These are phyloP conservation scores for Nicotiana knightiana DNA, from an alignment of 257 asterid species.

Conservation along the genomic window DNA sequence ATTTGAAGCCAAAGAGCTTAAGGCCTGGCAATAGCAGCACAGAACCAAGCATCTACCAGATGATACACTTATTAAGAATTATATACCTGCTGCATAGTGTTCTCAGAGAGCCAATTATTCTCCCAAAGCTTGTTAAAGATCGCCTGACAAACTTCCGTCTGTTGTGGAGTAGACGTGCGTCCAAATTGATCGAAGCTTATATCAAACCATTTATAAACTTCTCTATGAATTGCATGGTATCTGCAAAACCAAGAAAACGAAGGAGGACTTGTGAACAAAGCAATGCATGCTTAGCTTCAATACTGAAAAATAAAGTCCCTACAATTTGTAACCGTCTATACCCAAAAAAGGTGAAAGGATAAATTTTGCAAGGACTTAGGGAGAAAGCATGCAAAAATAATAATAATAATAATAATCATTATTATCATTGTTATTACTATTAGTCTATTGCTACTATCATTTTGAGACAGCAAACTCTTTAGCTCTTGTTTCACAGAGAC, in stretches of 20 bases:
- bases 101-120: constrained; percentile 66
- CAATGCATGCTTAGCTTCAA: neutral
- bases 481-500: no score
- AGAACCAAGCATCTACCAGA: neutral
- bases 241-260: constrained; percentile 19
- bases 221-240: constrained; percentile 70
- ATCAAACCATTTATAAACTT: constrained; percentile 71
- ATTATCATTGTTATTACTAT: no score
- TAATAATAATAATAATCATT: no score
- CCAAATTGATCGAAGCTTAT: constrained; percentile 85
- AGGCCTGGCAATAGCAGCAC: neutral
- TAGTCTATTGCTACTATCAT: no score
- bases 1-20: neutral
- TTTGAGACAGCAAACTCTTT: no score
- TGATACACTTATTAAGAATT: neutral
- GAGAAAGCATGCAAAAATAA: no score
- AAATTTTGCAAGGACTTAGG: no score
- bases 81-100: constrained; percentile 72
- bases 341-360: no score
- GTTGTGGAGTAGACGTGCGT: constrained; percentile 78
- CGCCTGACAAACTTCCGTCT: constrained; percentile 77
- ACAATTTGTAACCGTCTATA: no score
- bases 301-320: no score
- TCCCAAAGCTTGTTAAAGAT: constrained; percentile 60
- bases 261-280: neutral